Evolutionary conservation across 345 rosid species (phyloP).

Genomic region (Lepidium africanum): DNA sequence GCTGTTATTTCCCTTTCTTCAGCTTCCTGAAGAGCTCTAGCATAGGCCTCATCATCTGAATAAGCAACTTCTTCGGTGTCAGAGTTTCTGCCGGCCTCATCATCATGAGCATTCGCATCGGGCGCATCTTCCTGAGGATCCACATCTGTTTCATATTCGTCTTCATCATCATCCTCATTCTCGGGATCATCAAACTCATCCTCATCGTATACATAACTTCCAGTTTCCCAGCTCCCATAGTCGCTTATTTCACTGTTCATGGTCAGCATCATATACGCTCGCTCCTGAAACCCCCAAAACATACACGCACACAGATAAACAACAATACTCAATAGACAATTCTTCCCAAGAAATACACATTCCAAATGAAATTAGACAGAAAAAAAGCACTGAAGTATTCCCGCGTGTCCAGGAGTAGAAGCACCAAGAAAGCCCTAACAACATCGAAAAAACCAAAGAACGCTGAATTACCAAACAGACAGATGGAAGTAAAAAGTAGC

Average conservation of each 20-base stretch:
- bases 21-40: slow-evolving; percentile 89
- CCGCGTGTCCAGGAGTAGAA: background rate
- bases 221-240: slow-evolving; percentile 84
- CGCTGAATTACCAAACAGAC: background rate
- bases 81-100: slow-evolving; percentile 26
- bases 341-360: background rate
- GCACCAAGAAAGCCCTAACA: background rate
- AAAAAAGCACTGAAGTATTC: background rate
- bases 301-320: background rate
- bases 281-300: slow-evolving; percentile 42
- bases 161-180: slow-evolving; percentile 37
- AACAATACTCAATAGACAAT: background rate
- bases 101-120: slow-evolving; percentile 48
- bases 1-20: slow-evolving; percentile 87
- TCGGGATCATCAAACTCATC: slow-evolving; percentile 59
- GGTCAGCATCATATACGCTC: slow-evolving; percentile 86
- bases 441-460: slow-evolving; percentile 1
- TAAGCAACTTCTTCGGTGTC: slow-evolving; percentile 45
- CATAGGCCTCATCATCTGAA: slow-evolving; percentile 84
- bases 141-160: slow-evolving; percentile 29
- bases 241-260: slow-evolving; percentile 60
- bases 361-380: background rate
- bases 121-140: slow-evolving; percentile 52
- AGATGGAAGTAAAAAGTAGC: background rate
- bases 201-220: slow-evolving; percentile 53